phyloP scores from a whole-genome alignment of 768 basidiomycete genomes.

The Naganishia friedmannii region DNA sequence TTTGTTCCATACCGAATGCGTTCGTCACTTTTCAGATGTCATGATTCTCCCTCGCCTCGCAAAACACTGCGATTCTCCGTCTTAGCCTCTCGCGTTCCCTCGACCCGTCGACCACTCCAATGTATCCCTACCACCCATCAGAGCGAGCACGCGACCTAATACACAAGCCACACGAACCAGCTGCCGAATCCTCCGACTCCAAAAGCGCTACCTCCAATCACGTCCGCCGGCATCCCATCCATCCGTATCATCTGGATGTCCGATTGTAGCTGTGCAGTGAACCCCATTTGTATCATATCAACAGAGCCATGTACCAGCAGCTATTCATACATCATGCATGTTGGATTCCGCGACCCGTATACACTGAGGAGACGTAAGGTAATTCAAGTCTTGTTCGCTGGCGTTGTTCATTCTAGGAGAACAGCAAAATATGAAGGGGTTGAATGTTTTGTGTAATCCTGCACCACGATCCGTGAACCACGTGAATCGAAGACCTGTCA shows the following conservation, averaged over 20 bases:
- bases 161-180: no score
- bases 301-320: conserved; percentile 3
- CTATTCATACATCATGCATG: neutral
- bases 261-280: neutral
- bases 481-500: no score
- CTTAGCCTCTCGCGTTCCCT: neutral
- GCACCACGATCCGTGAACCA: no score
- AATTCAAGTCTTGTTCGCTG: neutral
- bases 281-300: conserved; percentile 13
- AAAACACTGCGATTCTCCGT: neutral
- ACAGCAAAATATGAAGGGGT: no score
- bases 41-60: no score
- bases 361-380: neutral
- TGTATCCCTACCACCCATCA: neutral
- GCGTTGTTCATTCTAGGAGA: neutral
- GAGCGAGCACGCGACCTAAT: neutral
- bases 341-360: neutral
- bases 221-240: neutral
- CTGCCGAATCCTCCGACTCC: no score
- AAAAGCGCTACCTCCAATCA: neutral
- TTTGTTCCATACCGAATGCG: no score
- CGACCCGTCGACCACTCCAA: neutral
- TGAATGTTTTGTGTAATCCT: no score
- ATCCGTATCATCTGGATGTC: neutral
- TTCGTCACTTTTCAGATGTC: no score